Evolutionary conservation across 345 rosid species (phyloP), one percentile per base, ranked within the genome.

Genomic region (Euphorbia peplus): DNA sequence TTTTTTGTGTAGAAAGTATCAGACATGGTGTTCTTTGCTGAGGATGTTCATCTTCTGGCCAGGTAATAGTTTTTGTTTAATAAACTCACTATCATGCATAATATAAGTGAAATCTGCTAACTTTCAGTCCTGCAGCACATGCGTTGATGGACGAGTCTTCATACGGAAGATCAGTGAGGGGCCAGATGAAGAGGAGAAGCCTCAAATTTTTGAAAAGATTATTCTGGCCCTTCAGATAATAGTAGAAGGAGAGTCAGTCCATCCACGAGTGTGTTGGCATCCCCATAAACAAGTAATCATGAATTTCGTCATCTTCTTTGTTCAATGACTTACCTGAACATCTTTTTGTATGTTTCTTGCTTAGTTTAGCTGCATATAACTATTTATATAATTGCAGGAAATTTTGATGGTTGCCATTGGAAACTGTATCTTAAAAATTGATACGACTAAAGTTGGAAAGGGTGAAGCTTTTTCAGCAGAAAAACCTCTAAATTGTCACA

Each of bases 221-320:
- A 79, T 85, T 56, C 63, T 83, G 73, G 90, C 96, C 60, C 78
- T 90, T 78, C 93, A 90, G 69, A 83, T 95, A 62, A 51, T 69
- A 41, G 83, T 83, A 59, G 83, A 85, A 64, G 86, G 66, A 51
- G 87, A 88, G 54, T 63, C 78, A 42, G 76, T 73, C 57, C 91
- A 88, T 74, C 97, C 99, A 21, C 87, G 87, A 55, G 83, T 91
- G 57, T 95, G 96, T 78, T 95, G 99, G 99, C 97, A 95, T 72
- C 84, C 84, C 71, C 88, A 90, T 86, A 95, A 87, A 72, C 96
- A 90, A 79, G 99, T 91, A 86, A 64, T 62, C 28, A n/a, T 66
- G 25, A 14, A 48, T 48, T 47, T 50, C 48, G 32, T 28, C n/a
- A 35, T 47, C 53, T 25, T 12, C 32, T 19, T 39, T 53, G n/a